Conservation (phyloP, 257 asterid species). For the Perilla frutescens region DNA sequence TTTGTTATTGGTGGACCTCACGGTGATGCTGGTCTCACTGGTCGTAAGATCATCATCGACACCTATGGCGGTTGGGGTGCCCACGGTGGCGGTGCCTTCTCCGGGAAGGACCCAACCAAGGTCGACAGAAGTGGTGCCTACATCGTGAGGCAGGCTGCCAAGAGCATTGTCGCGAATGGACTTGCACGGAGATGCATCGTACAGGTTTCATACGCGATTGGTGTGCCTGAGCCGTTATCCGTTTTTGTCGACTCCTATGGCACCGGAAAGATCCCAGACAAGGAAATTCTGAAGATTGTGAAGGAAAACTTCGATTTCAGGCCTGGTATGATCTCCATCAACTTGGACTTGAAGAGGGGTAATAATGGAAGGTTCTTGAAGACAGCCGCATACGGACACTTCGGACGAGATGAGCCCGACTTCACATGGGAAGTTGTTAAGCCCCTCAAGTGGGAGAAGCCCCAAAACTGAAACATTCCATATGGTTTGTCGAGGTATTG, state of each 20-base stretch:
- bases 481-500: constrained; percentile 5
- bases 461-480: constrained; percentile 21
- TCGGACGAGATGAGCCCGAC: constrained; percentile 48
- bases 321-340: constrained; percentile 51
- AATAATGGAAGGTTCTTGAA: constrained; percentile 45
- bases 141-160: constrained; percentile 51
- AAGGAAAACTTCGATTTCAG: constrained; percentile 47
- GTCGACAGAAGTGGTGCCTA: constrained; percentile 52
- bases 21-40: constrained; percentile 52
- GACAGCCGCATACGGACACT: constrained; percentile 47
- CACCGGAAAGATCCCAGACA: constrained; percentile 48
- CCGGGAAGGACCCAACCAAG: constrained; percentile 51
- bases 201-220: constrained; percentile 48
- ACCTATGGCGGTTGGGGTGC: constrained; percentile 53
- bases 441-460: constrained; percentile 53
- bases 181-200: constrained; percentile 52
- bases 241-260: constrained; percentile 45
- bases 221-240: constrained; percentile 48
- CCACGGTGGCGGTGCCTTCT: constrained; percentile 53
- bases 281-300: constrained; percentile 45
- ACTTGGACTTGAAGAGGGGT: constrained; percentile 55
- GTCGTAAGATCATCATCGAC: constrained; percentile 50
- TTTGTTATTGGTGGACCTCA: constrained; percentile 54
- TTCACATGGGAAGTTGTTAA: constrained; percentile 51
- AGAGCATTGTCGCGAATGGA: constrained; percentile 49